phyloP scores from a whole-genome alignment of 1,284 basidiomycete genomes.

The Termitomyces sp. region DNA sequence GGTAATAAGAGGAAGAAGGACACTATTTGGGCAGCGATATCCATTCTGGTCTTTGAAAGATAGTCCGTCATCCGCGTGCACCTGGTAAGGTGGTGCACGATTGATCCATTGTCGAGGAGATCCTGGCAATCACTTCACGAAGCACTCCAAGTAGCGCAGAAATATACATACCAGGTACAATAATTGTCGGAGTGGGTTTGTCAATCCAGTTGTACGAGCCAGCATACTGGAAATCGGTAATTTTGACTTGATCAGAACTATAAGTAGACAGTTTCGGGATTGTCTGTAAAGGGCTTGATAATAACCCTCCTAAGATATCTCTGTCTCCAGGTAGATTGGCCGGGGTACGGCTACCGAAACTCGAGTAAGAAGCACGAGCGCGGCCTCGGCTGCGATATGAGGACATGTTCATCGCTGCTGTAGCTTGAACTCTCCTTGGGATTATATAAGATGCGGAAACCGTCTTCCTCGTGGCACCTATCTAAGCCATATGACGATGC shows the following conservation, averaged over 20 bases:
- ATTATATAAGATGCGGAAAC: background rate
- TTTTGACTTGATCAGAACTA: constrained; percentile 23
- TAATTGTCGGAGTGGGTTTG: constrained; percentile 39
- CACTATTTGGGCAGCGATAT: constrained; percentile 33
- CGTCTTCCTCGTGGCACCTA: background rate
- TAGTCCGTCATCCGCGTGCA: constrained; percentile 42
- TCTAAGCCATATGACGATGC: background rate
- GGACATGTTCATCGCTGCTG: background rate
- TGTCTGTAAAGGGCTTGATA: constrained; percentile 20
- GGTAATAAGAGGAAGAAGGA: constrained; percentile 43
- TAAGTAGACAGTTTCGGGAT: constrained; percentile 18
- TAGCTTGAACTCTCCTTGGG: background rate
- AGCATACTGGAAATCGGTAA: constrained; percentile 37
- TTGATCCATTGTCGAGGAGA: constrained; percentile 48
- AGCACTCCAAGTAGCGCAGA: background rate
- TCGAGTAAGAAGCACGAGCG: constrained; percentile 2
- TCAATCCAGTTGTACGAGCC: constrained; percentile 56
- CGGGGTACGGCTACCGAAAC: background rate
- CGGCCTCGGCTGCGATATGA: constrained; percentile 4
- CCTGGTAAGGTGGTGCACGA: constrained; percentile 37
- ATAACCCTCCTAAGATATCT: constrained; percentile 30
- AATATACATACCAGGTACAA: constrained; percentile 44
- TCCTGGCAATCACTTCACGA: constrained; percentile 28
- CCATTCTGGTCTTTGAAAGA: constrained; percentile 48
- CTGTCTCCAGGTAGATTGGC: constrained; percentile 23